phyloP scores from a whole-genome alignment of 2,329 filamentous ascomycete genomes.

The Ceratocystis huliohia region DNA sequence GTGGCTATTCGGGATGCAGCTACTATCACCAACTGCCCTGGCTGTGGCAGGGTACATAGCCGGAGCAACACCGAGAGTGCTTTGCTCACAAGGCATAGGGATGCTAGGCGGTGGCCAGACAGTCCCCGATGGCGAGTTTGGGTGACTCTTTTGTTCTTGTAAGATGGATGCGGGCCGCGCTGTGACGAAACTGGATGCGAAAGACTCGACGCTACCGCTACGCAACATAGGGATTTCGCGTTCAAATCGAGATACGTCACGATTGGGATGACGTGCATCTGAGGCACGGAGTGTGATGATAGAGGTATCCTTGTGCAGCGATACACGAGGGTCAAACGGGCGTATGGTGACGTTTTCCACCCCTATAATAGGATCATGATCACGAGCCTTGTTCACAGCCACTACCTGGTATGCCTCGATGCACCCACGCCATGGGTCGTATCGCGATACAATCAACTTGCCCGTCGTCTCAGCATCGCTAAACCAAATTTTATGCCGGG shows the following conservation, averaged over 20 bases:
- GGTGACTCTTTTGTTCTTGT: slow-evolving; percentile 26
- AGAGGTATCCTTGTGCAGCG: slow-evolving; percentile 62
- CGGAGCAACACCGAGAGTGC: not conserved
- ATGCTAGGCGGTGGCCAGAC: slow-evolving; percentile 67
- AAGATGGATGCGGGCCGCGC: slow-evolving; percentile 36
- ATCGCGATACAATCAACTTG: slow-evolving; percentile 63
- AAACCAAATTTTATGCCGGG: slow-evolving; percentile 75
- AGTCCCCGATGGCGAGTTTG: slow-evolving; percentile 35
- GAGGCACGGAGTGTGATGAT: slow-evolving; percentile 34
- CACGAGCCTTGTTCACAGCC: slow-evolving; percentile 37
- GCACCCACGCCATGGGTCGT: slow-evolving; percentile 56
- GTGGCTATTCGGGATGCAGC: slow-evolving; percentile 1
- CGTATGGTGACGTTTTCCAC: slow-evolving; percentile 42
- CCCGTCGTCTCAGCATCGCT: slow-evolving; percentile 61
- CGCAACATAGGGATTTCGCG: slow-evolving; percentile 42
- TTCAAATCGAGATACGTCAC: slow-evolving; percentile 28
- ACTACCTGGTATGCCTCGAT: slow-evolving; percentile 73
- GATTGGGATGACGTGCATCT: slow-evolving; percentile 32
- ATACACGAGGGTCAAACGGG: slow-evolving; percentile 56
- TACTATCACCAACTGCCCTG: not conserved
- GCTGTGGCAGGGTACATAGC: slow-evolving; percentile 1
- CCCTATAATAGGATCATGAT: not conserved
- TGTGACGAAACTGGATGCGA: slow-evolving; percentile 57
- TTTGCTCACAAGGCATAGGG: slow-evolving; percentile 36
- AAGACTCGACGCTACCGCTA: slow-evolving; percentile 34